These are phyloP conservation scores for Phtheirospermum japonicum DNA, from an alignment of 257 asterid species.

Conservation along the genomic window DNA sequence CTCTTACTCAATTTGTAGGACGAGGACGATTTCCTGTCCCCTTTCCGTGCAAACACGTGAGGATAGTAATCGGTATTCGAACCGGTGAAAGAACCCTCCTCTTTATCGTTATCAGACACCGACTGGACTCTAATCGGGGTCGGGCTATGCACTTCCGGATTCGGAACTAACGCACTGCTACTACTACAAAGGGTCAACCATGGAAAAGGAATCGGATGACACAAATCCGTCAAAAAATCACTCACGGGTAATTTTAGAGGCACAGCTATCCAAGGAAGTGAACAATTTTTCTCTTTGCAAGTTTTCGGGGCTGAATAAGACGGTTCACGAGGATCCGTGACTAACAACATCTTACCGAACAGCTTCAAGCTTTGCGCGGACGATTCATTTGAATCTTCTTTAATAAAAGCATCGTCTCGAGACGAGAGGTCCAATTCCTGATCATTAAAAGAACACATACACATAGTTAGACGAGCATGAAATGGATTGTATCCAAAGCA, in stretches of 20 bases:
- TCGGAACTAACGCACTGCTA: conserved; percentile 18
- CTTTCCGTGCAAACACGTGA: conserved; percentile 16
- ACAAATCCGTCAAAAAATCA: conserved; percentile 6
- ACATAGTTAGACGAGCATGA: conserved; percentile 22
- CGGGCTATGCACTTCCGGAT: conserved; percentile 49
- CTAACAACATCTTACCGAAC: conserved; percentile 72
- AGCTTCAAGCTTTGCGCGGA: conserved; percentile 61
- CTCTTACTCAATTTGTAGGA: conserved; percentile 36
- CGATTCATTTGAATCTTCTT: conserved; percentile 48
- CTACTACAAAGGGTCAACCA: conserved; percentile 40
- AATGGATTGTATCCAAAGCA: not conserved
- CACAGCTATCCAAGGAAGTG: conserved; percentile 31
- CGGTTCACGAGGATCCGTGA: conserved; percentile 38
- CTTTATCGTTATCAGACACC: conserved; percentile 30
- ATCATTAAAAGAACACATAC: not conserved
- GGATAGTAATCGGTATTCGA: conserved; percentile 31
- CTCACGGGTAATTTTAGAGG: conserved; percentile 30
- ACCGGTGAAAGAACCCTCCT: conserved; percentile 48
- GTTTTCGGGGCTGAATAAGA: conserved; percentile 29
- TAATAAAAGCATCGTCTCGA: conserved; percentile 9
- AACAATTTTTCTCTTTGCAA: conserved; percentile 32
- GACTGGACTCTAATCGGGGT: conserved; percentile 47
- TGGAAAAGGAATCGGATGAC: conserved; percentile 29
- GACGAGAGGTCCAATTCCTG: conserved; percentile 56
- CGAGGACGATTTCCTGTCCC: conserved; percentile 22